Evolutionary conservation across 208 protist species (phyloP), one percentile per base, ranked within the genome.

Genomic region (Blechomonas ayalai): DNA sequence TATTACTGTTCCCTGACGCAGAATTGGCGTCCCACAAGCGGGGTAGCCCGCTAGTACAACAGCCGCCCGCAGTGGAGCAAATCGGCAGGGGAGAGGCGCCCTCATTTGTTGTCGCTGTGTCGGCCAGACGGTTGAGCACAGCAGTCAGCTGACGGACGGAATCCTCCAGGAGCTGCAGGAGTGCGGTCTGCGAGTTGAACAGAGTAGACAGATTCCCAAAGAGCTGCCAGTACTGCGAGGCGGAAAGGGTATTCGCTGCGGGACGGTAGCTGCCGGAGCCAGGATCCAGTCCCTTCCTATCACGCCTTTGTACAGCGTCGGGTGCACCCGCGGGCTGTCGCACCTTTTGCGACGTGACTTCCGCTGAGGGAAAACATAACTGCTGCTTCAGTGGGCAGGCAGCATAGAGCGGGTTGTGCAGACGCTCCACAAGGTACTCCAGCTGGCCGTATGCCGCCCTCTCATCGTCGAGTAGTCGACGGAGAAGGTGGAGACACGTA

Each of bases 121-220:
- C n/a, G n/a, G n/a, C n/a, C 38, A 73, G 65, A 37, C 61, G 23
- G 8, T 82, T 60, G 16, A 80, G 49, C 27, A 74, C 36, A n/a
- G 28, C 22, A 7, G 46, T 60, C 18, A 68, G 52, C 1, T 61
- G 40, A 34, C 36, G 39, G 8, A 84, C 25, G 28, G 63, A 42
- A 7, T 28, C 40, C 20, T 73, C 67, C 3, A 92, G 59, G 26
- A 67, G 47, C 24, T 56, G 42, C 42, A 88, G 52, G 38, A 92
- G 32, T 23, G 33, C 25, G 16, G 54, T 9, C 28, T 92, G 78
- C 19, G 68, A 51, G 40, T 20, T 42, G 42, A 74, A 64, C 25
- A 92, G 48, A 3, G 71, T 71, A 12, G 60, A 34, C 7, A 87
- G 58, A 46, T 92, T 92, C 4, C 75, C 67, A 53, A 92, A 92